Percentiles rank a stretch among this genome's conserved stretches.
phyloP scores from a whole-genome alignment of 768 basidiomycete species.

The Stropharia rugosoannulata region DNA sequence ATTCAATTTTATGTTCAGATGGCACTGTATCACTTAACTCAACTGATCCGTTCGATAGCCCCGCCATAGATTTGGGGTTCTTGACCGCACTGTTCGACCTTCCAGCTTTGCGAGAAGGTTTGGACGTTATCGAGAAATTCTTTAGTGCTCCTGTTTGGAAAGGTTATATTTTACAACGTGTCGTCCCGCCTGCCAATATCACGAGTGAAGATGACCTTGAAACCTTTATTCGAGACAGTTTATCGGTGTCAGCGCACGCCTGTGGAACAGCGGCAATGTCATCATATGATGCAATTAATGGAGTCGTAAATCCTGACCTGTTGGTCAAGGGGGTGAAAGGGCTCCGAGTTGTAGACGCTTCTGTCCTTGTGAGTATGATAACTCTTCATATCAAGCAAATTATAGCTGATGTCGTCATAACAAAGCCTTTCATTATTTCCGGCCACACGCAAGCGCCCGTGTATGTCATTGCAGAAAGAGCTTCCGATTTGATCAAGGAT shows the following conservation, averaged over 20 bases:
- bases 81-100: constrained; percentile 1
- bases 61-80: background rate
- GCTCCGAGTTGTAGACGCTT: constrained; percentile 36
- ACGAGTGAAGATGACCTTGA: constrained; percentile 19
- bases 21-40: constrained; percentile 4
- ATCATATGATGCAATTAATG: constrained; percentile 19
- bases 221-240: constrained; percentile 13
- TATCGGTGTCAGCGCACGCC: constrained; percentile 22
- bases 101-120: background rate
- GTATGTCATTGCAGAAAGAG: constrained; percentile 32
- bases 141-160: background rate
- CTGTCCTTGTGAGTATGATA: constrained; percentile 27
- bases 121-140: background rate
- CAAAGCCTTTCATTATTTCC: constrained; percentile 27
- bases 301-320: constrained; percentile 37
- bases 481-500: constrained; percentile 27
- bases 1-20: background rate
- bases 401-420: background rate
- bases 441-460: constrained; percentile 31
- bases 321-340: constrained; percentile 29
- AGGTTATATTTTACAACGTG: constrained; percentile 3
- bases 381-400: background rate
- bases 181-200: background rate
- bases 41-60: background rate
- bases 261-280: constrained; percentile 31